Percentiles rank a stretch among this genome's conserved stretches.
Conservation (phyloP, 345 rosid genomes). For the Linum lewisii region DNA sequence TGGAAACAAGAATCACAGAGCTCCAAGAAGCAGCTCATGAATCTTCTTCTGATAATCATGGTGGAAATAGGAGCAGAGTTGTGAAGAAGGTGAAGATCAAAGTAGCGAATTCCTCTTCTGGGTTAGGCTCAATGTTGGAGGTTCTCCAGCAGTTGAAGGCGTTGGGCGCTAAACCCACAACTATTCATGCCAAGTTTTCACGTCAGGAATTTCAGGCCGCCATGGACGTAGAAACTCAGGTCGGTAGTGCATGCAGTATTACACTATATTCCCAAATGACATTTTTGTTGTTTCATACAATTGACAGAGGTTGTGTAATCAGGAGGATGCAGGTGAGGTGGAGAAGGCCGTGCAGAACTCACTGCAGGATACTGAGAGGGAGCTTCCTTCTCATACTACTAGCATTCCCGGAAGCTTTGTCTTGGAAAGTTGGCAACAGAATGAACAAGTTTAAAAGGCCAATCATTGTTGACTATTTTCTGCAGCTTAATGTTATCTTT, state of each 20-base stretch:
- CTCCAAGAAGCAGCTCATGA: constrained; percentile 10
- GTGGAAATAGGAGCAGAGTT: constrained; percentile 7
- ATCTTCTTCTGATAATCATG: too few relatives aligned
- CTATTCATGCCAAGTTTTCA: constrained; percentile 32
- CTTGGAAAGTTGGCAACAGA: not conserved
- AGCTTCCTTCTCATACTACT: constrained; percentile 12
- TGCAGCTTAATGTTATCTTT: too few relatives aligned
- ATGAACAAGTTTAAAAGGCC: not conserved
- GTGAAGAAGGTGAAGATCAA: constrained; percentile 27
- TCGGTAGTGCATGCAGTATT: not conserved
- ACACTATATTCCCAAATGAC: too few relatives aligned
- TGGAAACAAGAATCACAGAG: constrained; percentile 30
- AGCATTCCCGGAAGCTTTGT: constrained; percentile 13
- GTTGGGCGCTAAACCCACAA: constrained; percentile 23
- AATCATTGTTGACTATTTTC: too few relatives aligned
- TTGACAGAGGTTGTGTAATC: constrained; percentile 9
- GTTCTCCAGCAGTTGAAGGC: constrained; percentile 38
- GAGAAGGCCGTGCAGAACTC: constrained; percentile 31
- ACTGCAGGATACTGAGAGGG: constrained; percentile 35
- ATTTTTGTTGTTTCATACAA: not conserved
- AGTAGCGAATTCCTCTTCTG: constrained; percentile 37
- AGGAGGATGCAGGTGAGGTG: constrained; percentile 42
- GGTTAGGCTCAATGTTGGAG: constrained; percentile 50
- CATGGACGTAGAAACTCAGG: constrained; percentile 39
- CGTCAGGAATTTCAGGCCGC: constrained; percentile 25